These are phyloP conservation scores for Boehmeria nivea DNA, from an alignment of 306 rosid species.

Conservation along the genomic window DNA sequence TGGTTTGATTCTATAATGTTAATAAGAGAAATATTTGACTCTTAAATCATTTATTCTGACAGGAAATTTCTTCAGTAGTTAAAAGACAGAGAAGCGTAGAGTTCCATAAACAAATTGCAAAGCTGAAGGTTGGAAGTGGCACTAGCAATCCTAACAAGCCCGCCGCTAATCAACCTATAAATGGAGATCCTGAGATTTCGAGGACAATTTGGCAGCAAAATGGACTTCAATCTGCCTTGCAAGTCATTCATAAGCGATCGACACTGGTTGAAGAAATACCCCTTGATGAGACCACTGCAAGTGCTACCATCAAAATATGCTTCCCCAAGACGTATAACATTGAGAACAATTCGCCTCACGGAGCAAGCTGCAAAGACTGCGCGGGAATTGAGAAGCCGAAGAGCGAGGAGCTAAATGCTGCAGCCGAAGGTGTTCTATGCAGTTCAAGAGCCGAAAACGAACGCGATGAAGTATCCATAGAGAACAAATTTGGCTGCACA, in stretches of 20 bases:
- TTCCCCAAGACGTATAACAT: background rate
- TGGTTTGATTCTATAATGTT: background rate
- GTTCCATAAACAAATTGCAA: background rate
- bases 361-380: background rate
- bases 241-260: background rate
- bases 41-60: conserved; percentile 3
- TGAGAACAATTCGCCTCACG: background rate
- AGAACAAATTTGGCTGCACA: background rate
- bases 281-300: background rate
- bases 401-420: background rate
- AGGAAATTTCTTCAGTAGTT: conserved; percentile 29
- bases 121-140: too few relatives aligned
- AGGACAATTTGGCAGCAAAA: too few relatives aligned
- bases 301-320: background rate
- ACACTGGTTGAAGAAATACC: conserved; percentile 1
- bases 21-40: too few relatives aligned
- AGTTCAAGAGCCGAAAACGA: background rate
- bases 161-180: too few relatives aligned
- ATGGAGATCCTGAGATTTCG: conserved; percentile 21
- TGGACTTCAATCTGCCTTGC: conserved; percentile 6
- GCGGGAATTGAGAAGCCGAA: background rate
- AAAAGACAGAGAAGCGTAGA: background rate
- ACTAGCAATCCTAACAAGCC: too few relatives aligned
- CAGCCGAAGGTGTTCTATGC: background rate
- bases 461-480: background rate